These are phyloP conservation scores for Polyporus arcularius DNA, from an alignment of 768 basidiomycete species.

Conservation along the genomic window DNA sequence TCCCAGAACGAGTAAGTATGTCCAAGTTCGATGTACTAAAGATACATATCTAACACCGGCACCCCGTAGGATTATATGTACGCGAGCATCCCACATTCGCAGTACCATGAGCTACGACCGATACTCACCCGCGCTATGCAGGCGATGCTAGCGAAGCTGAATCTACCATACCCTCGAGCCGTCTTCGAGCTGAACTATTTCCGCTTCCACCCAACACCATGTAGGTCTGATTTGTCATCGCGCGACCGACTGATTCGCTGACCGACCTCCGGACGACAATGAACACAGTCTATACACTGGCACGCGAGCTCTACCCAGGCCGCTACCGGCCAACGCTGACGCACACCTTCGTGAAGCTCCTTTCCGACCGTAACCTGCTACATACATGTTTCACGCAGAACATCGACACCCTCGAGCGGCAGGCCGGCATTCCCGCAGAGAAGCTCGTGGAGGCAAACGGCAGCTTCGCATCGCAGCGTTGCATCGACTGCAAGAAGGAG, in stretches of 20 bases:
- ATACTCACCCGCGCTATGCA: conserved; percentile 37
- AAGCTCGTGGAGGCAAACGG: conserved; percentile 95
- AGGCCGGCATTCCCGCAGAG: conserved; percentile 71
- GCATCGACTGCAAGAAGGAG: conserved; percentile 66
- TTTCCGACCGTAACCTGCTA: conserved; percentile 68
- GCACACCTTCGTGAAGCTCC: conserved; percentile 86
- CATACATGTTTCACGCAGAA: conserved; percentile 87
- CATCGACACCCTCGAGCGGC: conserved; percentile 91
- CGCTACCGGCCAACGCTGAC: conserved; percentile 85
- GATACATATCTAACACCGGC: not conserved
- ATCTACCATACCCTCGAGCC: conserved; percentile 90
- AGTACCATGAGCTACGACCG: not conserved
- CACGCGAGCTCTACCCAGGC: conserved; percentile 90
- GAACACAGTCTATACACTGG: conserved; percentile 76
- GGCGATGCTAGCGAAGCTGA: conserved; percentile 76
- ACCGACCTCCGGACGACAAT: not conserved
- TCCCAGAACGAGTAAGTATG: conserved; percentile 39
- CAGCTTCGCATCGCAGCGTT: conserved; percentile 85
- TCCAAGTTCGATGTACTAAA: not conserved
- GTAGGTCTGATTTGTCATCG: conserved; percentile 41
- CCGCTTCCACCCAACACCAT: conserved; percentile 74
- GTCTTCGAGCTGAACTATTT: conserved; percentile 94
- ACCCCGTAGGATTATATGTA: conserved; percentile 30
- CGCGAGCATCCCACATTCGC: not conserved
- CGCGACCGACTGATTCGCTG: not conserved